These are phyloP conservation scores for Batrachochytrium dendrobatidis DNA, from an alignment of 371 early-diverging fungal species.

Conservation along the genomic window DNA sequence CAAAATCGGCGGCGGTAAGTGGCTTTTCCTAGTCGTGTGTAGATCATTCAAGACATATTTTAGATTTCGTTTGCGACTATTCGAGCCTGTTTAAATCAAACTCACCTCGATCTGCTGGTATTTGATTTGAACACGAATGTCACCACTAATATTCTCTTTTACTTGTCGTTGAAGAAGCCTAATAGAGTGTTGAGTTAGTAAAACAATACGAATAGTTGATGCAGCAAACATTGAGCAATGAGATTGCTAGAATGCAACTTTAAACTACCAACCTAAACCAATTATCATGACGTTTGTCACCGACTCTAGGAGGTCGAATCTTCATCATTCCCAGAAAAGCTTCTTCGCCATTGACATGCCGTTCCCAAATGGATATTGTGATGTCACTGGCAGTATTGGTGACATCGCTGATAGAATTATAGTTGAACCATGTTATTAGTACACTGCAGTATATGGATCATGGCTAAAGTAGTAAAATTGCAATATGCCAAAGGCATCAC, in stretches of 20 bases:
- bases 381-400: conserved; percentile 52
- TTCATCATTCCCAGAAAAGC: conserved; percentile 58
- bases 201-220: too few relatives aligned
- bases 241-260: not conserved
- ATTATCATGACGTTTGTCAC: conserved; percentile 56
- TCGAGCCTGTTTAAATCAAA: not conserved
- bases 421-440: not conserved
- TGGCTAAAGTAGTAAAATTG: not conserved
- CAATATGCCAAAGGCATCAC: too few relatives aligned
- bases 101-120: conserved; percentile 40
- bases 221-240: too few relatives aligned
- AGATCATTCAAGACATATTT: not conserved
- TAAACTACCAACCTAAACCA: conserved; percentile 42
- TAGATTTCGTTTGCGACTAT: not conserved
- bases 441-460: not conserved
- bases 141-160: conserved; percentile 52
- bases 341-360: conserved; percentile 38
- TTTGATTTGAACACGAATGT: conserved; percentile 56
- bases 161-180: conserved; percentile 37
- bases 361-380: conserved; percentile 56
- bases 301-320: conserved; percentile 45
- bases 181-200: not conserved
- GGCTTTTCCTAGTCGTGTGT: conserved; percentile 25
- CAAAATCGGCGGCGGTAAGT: conserved; percentile 59
- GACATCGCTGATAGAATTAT: conserved; percentile 48